Evolutionary conservation across 2,329 filamentous ascomycete species (phyloP).

Genomic region (Clarireedia monteithiana): DNA sequence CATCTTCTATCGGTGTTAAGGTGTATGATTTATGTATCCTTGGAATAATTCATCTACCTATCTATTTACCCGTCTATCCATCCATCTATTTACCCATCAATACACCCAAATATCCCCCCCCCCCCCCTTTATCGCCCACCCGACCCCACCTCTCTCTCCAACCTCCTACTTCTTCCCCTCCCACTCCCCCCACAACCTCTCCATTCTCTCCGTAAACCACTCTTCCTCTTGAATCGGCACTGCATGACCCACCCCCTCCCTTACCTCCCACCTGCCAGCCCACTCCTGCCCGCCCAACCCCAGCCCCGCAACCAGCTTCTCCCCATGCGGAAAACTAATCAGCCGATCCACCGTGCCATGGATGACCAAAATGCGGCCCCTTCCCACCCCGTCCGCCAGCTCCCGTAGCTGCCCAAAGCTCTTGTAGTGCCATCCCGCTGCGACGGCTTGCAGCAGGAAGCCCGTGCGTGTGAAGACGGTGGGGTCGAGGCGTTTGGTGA

Average conservation of each 20-base stretch:
- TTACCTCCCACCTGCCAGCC: constrained; percentile 53
- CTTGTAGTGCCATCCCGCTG: constrained; percentile 76
- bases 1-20: neutral
- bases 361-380: constrained; percentile 55
- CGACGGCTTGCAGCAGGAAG: constrained; percentile 70
- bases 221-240: constrained; percentile 61
- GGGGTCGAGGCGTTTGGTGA: constrained; percentile 59
- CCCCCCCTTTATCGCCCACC: neutral
- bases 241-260: constrained; percentile 70
- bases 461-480: constrained; percentile 55
- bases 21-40: neutral
- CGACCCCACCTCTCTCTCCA: neutral
- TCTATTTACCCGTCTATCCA: too few species aligned
- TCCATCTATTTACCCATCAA: neutral
- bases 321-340: constrained; percentile 64
- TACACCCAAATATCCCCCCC: neutral
- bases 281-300: constrained; percentile 37
- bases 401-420: constrained; percentile 53
- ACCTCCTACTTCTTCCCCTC: neutral
- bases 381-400: constrained; percentile 61
- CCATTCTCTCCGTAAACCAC: constrained; percentile 54
- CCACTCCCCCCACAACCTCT: neutral
- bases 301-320: constrained; percentile 58
- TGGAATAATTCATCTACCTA: too few species aligned
- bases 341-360: constrained; percentile 64